phyloP scores from a whole-genome alignment of 1,284 basidiomycete species.

The Irpex rosettiformis region DNA sequence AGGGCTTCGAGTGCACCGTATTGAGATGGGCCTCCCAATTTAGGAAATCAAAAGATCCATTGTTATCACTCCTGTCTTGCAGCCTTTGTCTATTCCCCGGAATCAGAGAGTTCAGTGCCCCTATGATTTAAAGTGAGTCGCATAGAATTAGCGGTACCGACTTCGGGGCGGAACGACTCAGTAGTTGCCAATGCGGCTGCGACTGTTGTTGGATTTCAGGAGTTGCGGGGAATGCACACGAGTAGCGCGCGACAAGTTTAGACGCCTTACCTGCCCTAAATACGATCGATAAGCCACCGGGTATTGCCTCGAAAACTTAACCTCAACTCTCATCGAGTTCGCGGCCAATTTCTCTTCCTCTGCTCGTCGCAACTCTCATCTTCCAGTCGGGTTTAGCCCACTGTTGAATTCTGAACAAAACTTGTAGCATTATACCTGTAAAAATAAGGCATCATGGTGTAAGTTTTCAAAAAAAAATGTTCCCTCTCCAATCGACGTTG shows the following conservation, averaged over 20 bases:
- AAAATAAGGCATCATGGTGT: constrained; percentile 71
- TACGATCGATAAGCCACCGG: constrained; percentile 30
- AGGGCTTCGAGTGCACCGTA: no score
- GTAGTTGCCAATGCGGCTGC: no score
- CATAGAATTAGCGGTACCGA: no score
- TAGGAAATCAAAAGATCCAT: no score
- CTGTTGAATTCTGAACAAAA: background rate
- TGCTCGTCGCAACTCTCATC: constrained; percentile 16
- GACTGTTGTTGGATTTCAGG: no score
- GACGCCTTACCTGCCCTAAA: constrained; percentile 30
- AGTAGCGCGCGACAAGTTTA: background rate
- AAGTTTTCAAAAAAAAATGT: constrained; percentile 35
- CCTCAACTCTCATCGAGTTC: constrained; percentile 20
- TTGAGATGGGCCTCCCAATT: no score
- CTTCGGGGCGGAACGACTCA: no score
- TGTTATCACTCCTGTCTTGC: no score
- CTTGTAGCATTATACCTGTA: constrained; percentile 33
- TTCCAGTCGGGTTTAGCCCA: constrained; percentile 17
- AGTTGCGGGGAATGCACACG: no score
- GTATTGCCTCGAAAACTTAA: constrained; percentile 17
- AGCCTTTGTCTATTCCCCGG: no score
- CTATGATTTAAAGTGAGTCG: no score
- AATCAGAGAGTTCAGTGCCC: no score
- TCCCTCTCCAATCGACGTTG: constrained; percentile 16
- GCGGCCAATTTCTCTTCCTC: constrained; percentile 26